Percentiles rank a stretch among this genome's conserved stretches.
Evolutionary conservation across 768 basidiomycete genomes (phyloP).

Genomic region (Suillus luteus): DNA sequence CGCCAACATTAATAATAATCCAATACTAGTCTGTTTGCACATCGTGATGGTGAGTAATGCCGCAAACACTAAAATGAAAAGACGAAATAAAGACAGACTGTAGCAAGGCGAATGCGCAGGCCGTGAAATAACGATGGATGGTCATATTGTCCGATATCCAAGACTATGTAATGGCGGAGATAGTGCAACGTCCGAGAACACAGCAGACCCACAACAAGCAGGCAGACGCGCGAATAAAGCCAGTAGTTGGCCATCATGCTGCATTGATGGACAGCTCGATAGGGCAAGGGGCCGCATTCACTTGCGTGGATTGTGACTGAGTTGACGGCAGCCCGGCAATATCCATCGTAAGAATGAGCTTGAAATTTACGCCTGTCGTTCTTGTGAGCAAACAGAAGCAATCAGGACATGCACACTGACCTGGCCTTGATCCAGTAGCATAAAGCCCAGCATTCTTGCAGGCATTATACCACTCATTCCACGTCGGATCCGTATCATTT

Average conservation of each 20-base stretch:
- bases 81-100: conserved; percentile 5
- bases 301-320: conserved; percentile 53
- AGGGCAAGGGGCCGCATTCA: conserved; percentile 67
- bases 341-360: conserved; percentile 62
- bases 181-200: conserved; percentile 8
- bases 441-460: conserved; percentile 64
- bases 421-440: conserved; percentile 52
- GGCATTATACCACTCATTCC: conserved; percentile 76
- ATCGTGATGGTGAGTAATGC: not conserved
- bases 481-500: conserved; percentile 83
- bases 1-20: not conserved
- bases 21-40: not conserved
- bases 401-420: conserved; percentile 42
- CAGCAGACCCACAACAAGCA: not conserved
- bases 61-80: not conserved
- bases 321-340: conserved; percentile 69
- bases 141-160: conserved; percentile 4
- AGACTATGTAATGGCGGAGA: conserved; percentile 6
- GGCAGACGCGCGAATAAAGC: too few species aligned
- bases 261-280: conserved; percentile 60
- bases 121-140: not conserved
- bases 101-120: not conserved
- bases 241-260: conserved; percentile 36
- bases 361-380: conserved; percentile 55
- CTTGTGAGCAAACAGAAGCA: conserved; percentile 9